A percentile compares a stretch with the other conserved stretches of the same genome.
Evolutionary conservation across 2,329 filamentous ascomycete genomes (phyloP).

Genomic region (Trichoderma sp.): DNA sequence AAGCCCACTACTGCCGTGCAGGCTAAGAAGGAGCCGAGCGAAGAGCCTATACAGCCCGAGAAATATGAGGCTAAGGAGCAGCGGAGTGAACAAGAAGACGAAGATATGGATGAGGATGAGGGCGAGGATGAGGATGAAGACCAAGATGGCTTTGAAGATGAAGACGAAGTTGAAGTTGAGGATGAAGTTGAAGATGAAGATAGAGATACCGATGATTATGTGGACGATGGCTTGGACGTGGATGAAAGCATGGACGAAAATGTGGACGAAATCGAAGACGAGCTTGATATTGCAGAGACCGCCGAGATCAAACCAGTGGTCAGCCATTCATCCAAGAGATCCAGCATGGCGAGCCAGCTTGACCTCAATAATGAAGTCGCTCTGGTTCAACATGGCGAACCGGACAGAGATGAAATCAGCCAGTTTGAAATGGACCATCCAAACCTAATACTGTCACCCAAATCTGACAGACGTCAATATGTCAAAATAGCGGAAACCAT

Average conservation of each 20-base stretch:
- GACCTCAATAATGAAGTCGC: constrained; percentile 11
- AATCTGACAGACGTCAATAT: not conserved
- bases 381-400: not conserved
- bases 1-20: not conserved
- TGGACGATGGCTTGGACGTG: constrained; percentile 1
- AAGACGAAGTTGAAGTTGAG: constrained; percentile 19
- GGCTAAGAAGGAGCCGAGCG: constrained; percentile 10
- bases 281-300: not conserved
- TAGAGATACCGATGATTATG: constrained; percentile 8
- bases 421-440: constrained; percentile 11
- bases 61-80: not conserved
- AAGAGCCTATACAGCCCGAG: not conserved
- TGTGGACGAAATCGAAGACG: not conserved
- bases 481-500: not conserved
- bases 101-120: constrained; percentile 23
- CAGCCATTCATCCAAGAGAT: constrained; percentile 7
- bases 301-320: not conserved
- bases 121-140: constrained; percentile 16
- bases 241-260: constrained; percentile 16
- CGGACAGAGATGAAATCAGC: not conserved
- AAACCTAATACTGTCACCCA: constrained; percentile 4
- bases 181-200: constrained; percentile 7
- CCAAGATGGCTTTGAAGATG: not conserved
- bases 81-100: not conserved
- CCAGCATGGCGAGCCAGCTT: constrained; percentile 19